Evolutionary conservation across 805 yeast species (phyloP).

Genomic region (Sungouiella blattae): DNA sequence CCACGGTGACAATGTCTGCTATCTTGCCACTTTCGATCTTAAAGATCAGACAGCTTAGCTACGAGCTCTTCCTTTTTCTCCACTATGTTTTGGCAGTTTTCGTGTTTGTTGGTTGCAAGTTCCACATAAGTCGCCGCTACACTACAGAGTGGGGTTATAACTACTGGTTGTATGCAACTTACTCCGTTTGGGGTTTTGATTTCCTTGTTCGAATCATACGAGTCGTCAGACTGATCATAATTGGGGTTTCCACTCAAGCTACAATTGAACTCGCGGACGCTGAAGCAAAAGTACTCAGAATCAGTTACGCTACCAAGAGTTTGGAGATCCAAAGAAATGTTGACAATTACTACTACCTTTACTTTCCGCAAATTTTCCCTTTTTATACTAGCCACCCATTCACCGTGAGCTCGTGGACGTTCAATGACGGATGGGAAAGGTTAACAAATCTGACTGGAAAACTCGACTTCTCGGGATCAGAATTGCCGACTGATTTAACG

Average conservation of each 20-base stretch:
- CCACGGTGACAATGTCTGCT: neutral
- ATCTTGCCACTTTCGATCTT: neutral
- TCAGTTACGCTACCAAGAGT: neutral
- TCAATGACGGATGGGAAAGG: too few species aligned
- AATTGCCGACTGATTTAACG: too few species aligned
- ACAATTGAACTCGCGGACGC: neutral
- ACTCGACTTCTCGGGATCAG: neutral
- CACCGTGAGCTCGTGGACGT: neutral
- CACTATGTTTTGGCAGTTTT: neutral
- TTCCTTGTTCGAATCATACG: slow-evolving; percentile 33
- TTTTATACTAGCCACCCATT: neutral
- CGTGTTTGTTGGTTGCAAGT: neutral
- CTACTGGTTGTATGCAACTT: slow-evolving; percentile 39
- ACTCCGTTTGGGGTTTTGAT: slow-evolving; percentile 61
- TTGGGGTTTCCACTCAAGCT: neutral
- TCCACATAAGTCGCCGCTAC: neutral
- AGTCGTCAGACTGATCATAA: slow-evolving; percentile 10
- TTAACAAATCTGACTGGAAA: neutral
- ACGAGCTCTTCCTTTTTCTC: neutral
- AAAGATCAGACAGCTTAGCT: neutral
- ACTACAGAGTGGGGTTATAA: neutral
- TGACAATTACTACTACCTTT: neutral
- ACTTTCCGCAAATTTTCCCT: neutral
- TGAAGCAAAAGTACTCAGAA: neutral
- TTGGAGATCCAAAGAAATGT: neutral